Conservation (phyloP, 2,329 filamentous ascomycete species). For the Teratosphaeria epicoccoides region DNA sequence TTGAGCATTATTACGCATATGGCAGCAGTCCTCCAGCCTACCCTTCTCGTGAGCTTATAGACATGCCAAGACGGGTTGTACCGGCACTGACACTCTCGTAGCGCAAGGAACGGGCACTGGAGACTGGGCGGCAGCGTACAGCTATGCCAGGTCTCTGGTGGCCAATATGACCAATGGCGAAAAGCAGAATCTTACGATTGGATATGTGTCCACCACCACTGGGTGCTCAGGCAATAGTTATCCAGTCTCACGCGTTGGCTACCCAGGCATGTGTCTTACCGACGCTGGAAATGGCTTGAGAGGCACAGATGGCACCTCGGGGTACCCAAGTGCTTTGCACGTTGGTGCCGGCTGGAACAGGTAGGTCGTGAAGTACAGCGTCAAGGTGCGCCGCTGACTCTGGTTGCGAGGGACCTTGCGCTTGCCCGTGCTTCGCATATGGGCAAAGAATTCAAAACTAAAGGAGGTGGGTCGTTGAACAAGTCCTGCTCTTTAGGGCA, state of each 20-base stretch:
- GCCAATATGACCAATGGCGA: slow-evolving; percentile 72
- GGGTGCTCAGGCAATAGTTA: slow-evolving; percentile 29
- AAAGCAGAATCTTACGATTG: slow-evolving; percentile 88
- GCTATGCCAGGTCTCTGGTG: slow-evolving; percentile 67
- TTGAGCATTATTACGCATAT: slow-evolving; percentile 13
- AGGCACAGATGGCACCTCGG: slow-evolving; percentile 22
- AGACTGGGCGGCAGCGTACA: slow-evolving; percentile 65
- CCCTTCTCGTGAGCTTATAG: slow-evolving; percentile 17
- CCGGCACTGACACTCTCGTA: slow-evolving; percentile 9
- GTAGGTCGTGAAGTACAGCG: slow-evolving; percentile 21
- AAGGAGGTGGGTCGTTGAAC: slow-evolving; percentile 12
- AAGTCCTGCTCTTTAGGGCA: neutral
- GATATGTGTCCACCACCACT: slow-evolving; percentile 1
- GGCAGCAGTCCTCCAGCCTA: slow-evolving; percentile 19
- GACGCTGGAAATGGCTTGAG: slow-evolving; percentile 30
- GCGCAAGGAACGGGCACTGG: slow-evolving; percentile 31
- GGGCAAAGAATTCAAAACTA: slow-evolving; percentile 23
- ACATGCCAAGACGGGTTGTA: neutral
- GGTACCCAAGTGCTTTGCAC: slow-evolving; percentile 28
- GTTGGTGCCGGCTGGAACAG: slow-evolving; percentile 32
- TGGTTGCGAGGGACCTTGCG: neutral
- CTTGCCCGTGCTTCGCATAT: slow-evolving; percentile 14
- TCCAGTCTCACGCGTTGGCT: slow-evolving; percentile 27
- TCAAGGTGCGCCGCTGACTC: slow-evolving; percentile 4
- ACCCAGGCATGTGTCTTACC: slow-evolving; percentile 26